These are phyloP conservation scores for Byssochlamys sp. DNA, from an alignment of 2,329 filamentous ascomycete species.

Conservation along the genomic window DNA sequence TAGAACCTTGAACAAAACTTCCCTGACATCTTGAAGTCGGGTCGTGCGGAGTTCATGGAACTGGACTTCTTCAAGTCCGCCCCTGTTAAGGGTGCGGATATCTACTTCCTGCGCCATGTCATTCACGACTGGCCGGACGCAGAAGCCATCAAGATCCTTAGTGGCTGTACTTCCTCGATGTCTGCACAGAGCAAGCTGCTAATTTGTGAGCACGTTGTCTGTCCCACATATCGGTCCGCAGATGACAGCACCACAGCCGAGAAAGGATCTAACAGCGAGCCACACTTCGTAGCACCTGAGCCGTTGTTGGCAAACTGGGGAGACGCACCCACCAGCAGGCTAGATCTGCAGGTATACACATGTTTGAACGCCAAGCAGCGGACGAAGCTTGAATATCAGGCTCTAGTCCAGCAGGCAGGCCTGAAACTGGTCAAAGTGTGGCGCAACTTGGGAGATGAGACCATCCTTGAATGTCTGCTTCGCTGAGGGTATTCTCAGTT, in stretches of 20 bases:
- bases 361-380: not conserved
- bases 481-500: not conserved
- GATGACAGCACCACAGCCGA: not conserved
- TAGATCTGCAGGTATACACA: not conserved
- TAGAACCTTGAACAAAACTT: not conserved
- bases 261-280: not conserved
- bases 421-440: not conserved
- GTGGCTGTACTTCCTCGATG: not conserved
- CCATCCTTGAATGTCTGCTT: not conserved
- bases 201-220: not conserved
- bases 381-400: not conserved
- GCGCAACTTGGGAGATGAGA: not conserved
- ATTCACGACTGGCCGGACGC: conserved; percentile 1
- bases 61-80: not conserved
- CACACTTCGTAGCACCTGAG: not conserved
- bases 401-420: not conserved
- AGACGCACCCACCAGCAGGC: not conserved
- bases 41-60: not conserved
- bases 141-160: not conserved
- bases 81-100: not conserved
- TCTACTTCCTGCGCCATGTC: not conserved
- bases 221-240: not conserved
- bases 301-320: not conserved
- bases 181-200: not conserved
- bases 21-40: not conserved